A percentile compares a stretch with the other conserved stretches of the same genome.
Evolutionary conservation across 371 early-diverging fungal genomes (phyloP).

Genomic region (Apophysomyces trapeziformis): DNA sequence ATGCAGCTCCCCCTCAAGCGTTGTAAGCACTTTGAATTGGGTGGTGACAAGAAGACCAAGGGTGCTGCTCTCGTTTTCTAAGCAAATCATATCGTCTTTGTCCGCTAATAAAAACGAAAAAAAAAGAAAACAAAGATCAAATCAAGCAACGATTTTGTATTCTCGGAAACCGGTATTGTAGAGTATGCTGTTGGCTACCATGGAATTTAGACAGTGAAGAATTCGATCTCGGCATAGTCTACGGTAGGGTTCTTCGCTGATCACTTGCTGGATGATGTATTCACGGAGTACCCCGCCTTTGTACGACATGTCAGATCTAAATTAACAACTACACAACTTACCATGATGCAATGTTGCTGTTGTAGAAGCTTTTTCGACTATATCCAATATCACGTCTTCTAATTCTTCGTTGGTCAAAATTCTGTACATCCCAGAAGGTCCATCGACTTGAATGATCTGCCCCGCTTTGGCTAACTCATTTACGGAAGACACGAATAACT

Average conservation of each 20-base stretch:
- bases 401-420: neutral
- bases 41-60: slow-evolving; percentile 96
- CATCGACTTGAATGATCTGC: neutral
- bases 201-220: neutral
- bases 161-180: slow-evolving; percentile 1
- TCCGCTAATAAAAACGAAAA: neutral
- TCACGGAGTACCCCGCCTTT: slow-evolving; percentile 3
- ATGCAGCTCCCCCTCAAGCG: slow-evolving; percentile 95
- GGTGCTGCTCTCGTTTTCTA: slow-evolving; percentile 83
- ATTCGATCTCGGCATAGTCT: neutral
- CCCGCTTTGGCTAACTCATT: slow-evolving; percentile 1
- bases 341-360: neutral
- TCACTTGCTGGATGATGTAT: slow-evolving; percentile 1
- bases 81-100: slow-evolving; percentile 22
- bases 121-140: slow-evolving; percentile 4
- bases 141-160: slow-evolving; percentile 2
- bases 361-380: neutral
- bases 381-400: neutral
- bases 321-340: neutral
- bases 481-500: neutral
- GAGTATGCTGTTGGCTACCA: slow-evolving; percentile 4
- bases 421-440: slow-evolving; percentile 4
- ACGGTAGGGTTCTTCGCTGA: slow-evolving; percentile 2
- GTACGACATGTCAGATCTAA: neutral
- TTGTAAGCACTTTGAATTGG: slow-evolving; percentile 99